Evolutionary conservation across 495 filamentous ascomycete species (phyloP).

Genomic region (Neurospora sp.): DNA sequence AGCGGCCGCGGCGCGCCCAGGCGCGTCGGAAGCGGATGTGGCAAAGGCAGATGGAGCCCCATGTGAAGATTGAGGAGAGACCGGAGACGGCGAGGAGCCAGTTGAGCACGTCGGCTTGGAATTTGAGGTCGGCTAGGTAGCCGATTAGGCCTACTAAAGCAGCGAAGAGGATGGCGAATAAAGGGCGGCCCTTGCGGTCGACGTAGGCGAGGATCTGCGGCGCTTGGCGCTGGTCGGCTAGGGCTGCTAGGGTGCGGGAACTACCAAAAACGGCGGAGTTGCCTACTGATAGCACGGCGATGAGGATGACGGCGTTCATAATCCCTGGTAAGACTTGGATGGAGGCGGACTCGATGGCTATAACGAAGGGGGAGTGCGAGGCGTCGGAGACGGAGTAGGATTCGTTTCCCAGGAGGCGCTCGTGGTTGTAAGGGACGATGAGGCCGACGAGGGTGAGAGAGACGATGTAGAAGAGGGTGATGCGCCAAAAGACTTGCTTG

Average conservation of each 20-base stretch:
- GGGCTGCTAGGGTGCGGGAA: constrained; percentile 74
- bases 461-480: constrained; percentile 77
- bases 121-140: constrained; percentile 61
- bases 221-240: constrained; percentile 79
- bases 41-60: constrained; percentile 77
- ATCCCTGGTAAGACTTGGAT: constrained; percentile 67
- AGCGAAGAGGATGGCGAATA: constrained; percentile 62
- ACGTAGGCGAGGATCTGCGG: constrained; percentile 70
- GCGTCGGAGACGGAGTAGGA: constrained; percentile 45
- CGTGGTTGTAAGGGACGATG: constrained; percentile 60
- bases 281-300: constrained; percentile 78
- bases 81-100: constrained; percentile 91
- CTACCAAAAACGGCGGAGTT: constrained; percentile 83
- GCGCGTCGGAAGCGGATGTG: constrained; percentile 89
- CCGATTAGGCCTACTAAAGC: constrained; percentile 63
- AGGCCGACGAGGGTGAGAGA: constrained; percentile 65
- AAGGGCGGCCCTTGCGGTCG: constrained; percentile 71
- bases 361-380: constrained; percentile 79
- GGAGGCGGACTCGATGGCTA: constrained; percentile 72
- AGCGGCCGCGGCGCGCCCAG: constrained; percentile 62
- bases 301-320: constrained; percentile 85
- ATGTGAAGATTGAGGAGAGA: constrained; percentile 85
- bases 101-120: constrained; percentile 55
- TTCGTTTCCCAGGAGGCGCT: constrained; percentile 42
- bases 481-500: constrained; percentile 95